Base-by-base conservation (phyloP, 352 stramenopile species). In the Phytophthora litchii region DNA sequence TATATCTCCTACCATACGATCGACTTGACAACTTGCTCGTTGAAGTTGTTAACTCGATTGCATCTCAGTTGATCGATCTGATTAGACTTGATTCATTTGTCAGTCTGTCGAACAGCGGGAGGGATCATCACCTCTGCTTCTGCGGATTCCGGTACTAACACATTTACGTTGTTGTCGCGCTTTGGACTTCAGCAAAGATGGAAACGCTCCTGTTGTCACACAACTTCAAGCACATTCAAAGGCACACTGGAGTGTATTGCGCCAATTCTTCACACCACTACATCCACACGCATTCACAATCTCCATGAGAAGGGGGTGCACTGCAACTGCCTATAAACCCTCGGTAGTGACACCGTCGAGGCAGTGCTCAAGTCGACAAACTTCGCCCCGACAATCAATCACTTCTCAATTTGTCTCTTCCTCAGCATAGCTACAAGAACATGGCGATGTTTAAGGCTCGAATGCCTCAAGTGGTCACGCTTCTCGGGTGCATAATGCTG, bases 391-490 rank as follows among this genome's bases (percentile, higher is more conserved):
- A 11, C 21, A 35, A 32, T 50, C 27, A 11, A 25, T 64, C 55
- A 64, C 44, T 64, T 41, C 44, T 57, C 45, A 56, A 57, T 57
- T 51, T 52, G 55, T 45, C 56, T 56, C 54, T 27, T 57, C 21
- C 32, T 57, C 29, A 10, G 34, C 43, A 54, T n/a, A 10, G 6
- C 25, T 55, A 36, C 44, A 56, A 57, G 34, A 56, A 45, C 29
- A 64, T 64, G 55, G 51, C 45, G 10, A 23, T 52, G 45, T 57
- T 64, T 37, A 64, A 51, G 55, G 27, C 45, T 19, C 53, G 21
- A 42, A 27, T 50, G 12, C 50, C 32, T 50, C 53, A 12, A n/a
- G 25, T 34, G 17, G 43, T 42, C 12, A 34, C 53, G 17, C 20
- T 64, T 21, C 5, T 64, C 29, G 45, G 37, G 16, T 57, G 45